Evolutionary conservation across 1,284 basidiomycete species (phyloP), one percentile per base, ranked within the genome.

Genomic region (Gomphus bonarii): DNA sequence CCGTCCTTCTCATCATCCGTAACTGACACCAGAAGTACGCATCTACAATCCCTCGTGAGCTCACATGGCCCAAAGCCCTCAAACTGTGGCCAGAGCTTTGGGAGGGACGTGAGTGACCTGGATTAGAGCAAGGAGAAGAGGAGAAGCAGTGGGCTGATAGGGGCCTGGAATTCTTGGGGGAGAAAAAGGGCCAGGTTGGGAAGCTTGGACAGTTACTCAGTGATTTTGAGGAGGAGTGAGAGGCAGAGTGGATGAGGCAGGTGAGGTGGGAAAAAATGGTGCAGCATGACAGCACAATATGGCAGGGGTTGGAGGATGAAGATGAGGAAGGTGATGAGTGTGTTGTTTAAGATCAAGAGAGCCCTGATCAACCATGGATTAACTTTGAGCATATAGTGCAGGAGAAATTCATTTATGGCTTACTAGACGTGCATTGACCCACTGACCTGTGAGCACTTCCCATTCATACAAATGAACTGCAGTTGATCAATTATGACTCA

Each of bases 381-480:
- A 64, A 66, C 14, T 88, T 90, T 65, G 77, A 82, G 64, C 72
- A 85, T 50, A 67, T 73, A 20, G 68, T 91, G 18, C 76, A 72
- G 49, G 88, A 90, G 65, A 71, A 74, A 12, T 85, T 90, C 63
- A 85, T 91, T 38, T 88, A 88, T 62, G 88, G 88, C 2, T 66
- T 83, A 59, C 72, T 91, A 8, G 82, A 87, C 68, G 88, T 83
- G 68, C 67, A 82, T 65, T 2, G 42, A 62, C 36, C 56, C 36
- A 33, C 36, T 54, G 20, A 16, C 46, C 25, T 12, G 58, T n/a
- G 42, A 53, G 50, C 31, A 50, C 28, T 33, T 50, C 16, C 22
- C 25, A 38, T 18, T 38, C n/a, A 44, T 49, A 16, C 30, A 49
- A 40, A 35, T 58, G 54, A 16, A 20, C 43, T 59, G 22, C 63